Evolutionary conservation across 495 filamentous ascomycete genomes (phyloP), one percentile per base, ranked within the genome.

Genomic region (Aspergillus haitiensis): DNA sequence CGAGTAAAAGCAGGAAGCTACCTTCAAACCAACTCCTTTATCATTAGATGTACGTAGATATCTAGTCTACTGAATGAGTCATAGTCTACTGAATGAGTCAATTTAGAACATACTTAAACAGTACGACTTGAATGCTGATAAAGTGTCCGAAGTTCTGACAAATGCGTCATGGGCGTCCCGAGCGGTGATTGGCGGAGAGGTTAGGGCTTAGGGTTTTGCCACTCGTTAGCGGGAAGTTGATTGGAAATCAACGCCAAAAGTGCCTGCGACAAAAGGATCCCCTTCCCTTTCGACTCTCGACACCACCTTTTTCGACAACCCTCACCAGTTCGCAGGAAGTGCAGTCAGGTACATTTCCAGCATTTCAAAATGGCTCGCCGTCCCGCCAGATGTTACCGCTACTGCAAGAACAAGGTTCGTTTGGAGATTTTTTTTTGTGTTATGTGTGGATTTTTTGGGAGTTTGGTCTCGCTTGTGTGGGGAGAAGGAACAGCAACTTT

Each of bases 381-480:
- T 84, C 94, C 94, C 70, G 94, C 94, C 68, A 86, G 95, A 82
- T 98, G 94, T 82, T 98, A 98, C 87, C 92, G 94, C 78, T 98
- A 98, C 88, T 98, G 94, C 91, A 98, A 98, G 91, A 97, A 97
- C 88, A 97, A 97, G 93, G 91, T 94, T 76, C 79, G 88, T 84
- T 61, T 60, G 48, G 55, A 51, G 37, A 47, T 46, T 52, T 60
- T 59, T 64, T 59, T 56, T 27, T 27, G 21, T 27, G 21, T 27
- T 27, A 27, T 27, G 21, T 27, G 27, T 56, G 44, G 55, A 51
- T 60, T 55, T 66, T 60, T 68, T 65, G 63, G 52, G 58, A 59
- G 53, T 56, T 59, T 57, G 64, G 59, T 65, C 62, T 70, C 70
- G 69, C 64, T 75, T 75, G 70, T 74, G 75, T 70, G 66, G 37